Percentiles rank a stretch among this genome's conserved stretches.
These are phyloP conservation scores for Hericium coralloides DNA, from an alignment of 768 basidiomycete species.

Conservation along the genomic window DNA sequence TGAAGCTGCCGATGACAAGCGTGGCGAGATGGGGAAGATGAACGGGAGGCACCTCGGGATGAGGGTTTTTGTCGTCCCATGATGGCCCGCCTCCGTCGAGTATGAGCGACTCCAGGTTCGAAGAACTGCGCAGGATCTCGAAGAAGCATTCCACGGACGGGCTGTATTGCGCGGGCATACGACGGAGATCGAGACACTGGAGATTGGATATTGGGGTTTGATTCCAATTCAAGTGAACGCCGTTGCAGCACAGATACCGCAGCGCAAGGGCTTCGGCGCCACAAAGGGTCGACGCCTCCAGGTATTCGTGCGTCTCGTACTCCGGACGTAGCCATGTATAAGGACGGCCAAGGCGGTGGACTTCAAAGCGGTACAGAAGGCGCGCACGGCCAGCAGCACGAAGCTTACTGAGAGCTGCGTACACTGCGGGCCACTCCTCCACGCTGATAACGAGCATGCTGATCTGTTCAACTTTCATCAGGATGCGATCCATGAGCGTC, in stretches of 20 bases:
- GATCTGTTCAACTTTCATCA: slow-evolving; percentile 46
- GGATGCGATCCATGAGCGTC: slow-evolving; percentile 39
- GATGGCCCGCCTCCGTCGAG: slow-evolving; percentile 57
- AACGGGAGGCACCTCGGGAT: slow-evolving; percentile 28
- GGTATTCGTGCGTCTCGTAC: slow-evolving; percentile 27
- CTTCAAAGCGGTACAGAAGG: slow-evolving; percentile 50
- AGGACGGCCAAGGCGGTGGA: slow-evolving; percentile 47
- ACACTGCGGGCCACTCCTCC: slow-evolving; percentile 44
- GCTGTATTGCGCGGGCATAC: slow-evolving; percentile 42
- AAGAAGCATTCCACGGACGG: slow-evolving; percentile 45
- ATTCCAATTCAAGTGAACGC: slow-evolving; percentile 54
- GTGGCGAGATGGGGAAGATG: slow-evolving; percentile 39
- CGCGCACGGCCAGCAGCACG: slow-evolving; percentile 8
- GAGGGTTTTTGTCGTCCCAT: slow-evolving; percentile 18
- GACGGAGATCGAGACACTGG: slow-evolving; percentile 56
- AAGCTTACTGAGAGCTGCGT: slow-evolving; percentile 43
- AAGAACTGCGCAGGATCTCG: slow-evolving; percentile 31
- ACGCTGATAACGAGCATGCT: slow-evolving; percentile 52
- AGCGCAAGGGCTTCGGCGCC: slow-evolving; percentile 38
- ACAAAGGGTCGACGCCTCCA: slow-evolving; percentile 37
- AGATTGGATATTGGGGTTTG: slow-evolving; percentile 41
- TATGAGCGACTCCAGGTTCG: slow-evolving; percentile 43
- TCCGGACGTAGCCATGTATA: slow-evolving; percentile 37
- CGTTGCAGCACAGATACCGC: slow-evolving; percentile 43
- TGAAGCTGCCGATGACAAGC: slow-evolving; percentile 51